phyloP scores from a whole-genome alignment of 2,329 filamentous ascomycete species.

The Parastagonospora nodorum region DNA sequence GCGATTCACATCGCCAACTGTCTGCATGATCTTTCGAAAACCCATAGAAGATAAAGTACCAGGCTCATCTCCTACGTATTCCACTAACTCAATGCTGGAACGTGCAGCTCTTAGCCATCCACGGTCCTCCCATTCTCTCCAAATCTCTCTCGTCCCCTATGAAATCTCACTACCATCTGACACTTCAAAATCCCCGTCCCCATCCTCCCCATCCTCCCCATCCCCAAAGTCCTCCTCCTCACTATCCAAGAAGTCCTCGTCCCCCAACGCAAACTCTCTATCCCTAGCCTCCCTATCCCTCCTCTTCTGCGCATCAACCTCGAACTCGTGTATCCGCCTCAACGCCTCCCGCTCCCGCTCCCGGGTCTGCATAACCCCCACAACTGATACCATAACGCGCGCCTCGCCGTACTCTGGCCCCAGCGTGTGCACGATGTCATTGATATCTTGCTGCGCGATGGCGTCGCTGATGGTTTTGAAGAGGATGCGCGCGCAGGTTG shows the following conservation, averaged over 20 bases:
- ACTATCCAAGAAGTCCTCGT: conserved; percentile 10
- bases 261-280: neutral
- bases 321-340: conserved; percentile 6
- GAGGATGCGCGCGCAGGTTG: conserved; percentile 21
- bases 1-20: too few species aligned
- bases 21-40: too few species aligned
- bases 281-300: neutral
- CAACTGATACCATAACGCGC: conserved; percentile 6
- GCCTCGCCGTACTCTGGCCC: conserved; percentile 1
- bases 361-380: conserved; percentile 4
- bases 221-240: conserved; percentile 13
- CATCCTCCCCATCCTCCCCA: conserved; percentile 7
- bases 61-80: too few species aligned
- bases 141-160: neutral
- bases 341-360: conserved; percentile 3
- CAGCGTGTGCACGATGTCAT: conserved; percentile 1
- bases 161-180: conserved; percentile 2
- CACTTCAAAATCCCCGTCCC: too few species aligned
- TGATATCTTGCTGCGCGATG: conserved; percentile 14
- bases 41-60: too few species aligned
- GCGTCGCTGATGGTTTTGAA: conserved; percentile 10
- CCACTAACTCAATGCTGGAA: too few species aligned
- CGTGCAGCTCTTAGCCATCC: too few species aligned
- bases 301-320: conserved; percentile 4
- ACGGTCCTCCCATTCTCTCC: too few species aligned